phyloP scores from a whole-genome alignment of 768 basidiomycete species.

The Rhodotorula sphaerocarpa region DNA sequence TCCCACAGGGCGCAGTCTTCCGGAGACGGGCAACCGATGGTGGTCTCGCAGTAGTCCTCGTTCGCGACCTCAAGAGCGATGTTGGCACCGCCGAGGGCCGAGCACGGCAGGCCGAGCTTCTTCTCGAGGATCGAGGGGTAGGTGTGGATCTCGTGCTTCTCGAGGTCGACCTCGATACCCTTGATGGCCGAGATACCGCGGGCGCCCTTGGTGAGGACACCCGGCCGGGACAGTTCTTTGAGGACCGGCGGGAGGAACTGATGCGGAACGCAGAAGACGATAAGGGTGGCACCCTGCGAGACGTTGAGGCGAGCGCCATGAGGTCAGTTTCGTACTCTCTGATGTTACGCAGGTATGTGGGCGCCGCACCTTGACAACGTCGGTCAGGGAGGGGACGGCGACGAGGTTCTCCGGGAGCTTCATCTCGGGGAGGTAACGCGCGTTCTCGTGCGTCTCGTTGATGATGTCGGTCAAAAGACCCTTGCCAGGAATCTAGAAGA shows the following conservation, averaged over 20 bases:
- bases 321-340: too few species aligned
- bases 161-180: constrained; percentile 46
- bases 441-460: constrained; percentile 47
- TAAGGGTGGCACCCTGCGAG: constrained; percentile 45
- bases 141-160: constrained; percentile 44
- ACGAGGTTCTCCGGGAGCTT: constrained; percentile 44
- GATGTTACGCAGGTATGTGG: too few species aligned
- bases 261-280: constrained; percentile 48
- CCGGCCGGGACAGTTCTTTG: constrained; percentile 42
- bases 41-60: constrained; percentile 48
- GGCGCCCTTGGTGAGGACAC: constrained; percentile 44
- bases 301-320: too few species aligned
- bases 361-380: constrained; percentile 46
- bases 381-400: constrained; percentile 34
- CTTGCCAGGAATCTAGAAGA: constrained; percentile 31
- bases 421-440: constrained; percentile 45
- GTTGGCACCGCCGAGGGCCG: constrained; percentile 47
- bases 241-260: constrained; percentile 41
- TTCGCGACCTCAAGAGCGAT: constrained; percentile 46
- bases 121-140: constrained; percentile 47
- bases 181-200: constrained; percentile 48
- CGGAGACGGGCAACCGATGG: constrained; percentile 36
- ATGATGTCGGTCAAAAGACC: constrained; percentile 46
- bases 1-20: constrained; percentile 36
- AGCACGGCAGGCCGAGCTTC: constrained; percentile 44